These are phyloP conservation scores for Bacterosira constricta DNA, from an alignment of 108 stramenopile genomes.

Conservation along the genomic window DNA sequence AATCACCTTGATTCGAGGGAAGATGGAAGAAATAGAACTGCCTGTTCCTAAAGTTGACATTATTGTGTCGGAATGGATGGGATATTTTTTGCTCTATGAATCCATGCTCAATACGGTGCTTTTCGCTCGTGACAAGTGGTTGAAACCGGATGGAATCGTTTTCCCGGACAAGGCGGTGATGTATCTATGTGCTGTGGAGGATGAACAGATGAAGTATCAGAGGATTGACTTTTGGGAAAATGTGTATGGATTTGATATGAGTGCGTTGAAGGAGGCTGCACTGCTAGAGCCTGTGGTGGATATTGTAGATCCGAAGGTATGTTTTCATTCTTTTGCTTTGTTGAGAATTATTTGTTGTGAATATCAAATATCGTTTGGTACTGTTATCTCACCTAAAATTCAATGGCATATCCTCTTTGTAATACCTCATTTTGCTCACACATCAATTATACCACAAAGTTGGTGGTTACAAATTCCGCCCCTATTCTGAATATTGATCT, in stretches of 20 bases:
- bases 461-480: conserved; percentile 77
- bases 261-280: conserved; percentile 88
- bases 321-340: neutral
- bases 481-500: conserved; percentile 92
- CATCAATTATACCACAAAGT: conserved; percentile 7
- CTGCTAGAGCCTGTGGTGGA: conserved; percentile 95
- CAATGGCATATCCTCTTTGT: neutral
- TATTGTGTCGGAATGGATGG: conserved; percentile 99
- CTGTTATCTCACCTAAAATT: neutral
- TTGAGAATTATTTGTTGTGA: conserved; percentile 6
- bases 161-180: conserved; percentile 95
- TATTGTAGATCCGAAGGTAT: conserved; percentile 78
- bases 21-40: conserved; percentile 92
- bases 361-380: no score
- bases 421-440: neutral
- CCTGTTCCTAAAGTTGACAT: conserved; percentile 91
- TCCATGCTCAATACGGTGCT: conserved; percentile 97
- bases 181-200: conserved; percentile 88
- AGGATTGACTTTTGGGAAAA: conserved; percentile 91
- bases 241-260: conserved; percentile 98
- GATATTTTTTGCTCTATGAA: conserved; percentile 97
- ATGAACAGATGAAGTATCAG: conserved; percentile 75
- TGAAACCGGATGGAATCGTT: conserved; percentile 79
- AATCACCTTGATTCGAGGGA: conserved; percentile 87
- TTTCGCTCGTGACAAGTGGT: conserved; percentile 89